A percentile compares a stretch with the other conserved stretches of the same genome.
These are phyloP conservation scores for Leersia perrieri DNA, from an alignment of 176 grass and related monocot genomes.

Conservation along the genomic window DNA sequence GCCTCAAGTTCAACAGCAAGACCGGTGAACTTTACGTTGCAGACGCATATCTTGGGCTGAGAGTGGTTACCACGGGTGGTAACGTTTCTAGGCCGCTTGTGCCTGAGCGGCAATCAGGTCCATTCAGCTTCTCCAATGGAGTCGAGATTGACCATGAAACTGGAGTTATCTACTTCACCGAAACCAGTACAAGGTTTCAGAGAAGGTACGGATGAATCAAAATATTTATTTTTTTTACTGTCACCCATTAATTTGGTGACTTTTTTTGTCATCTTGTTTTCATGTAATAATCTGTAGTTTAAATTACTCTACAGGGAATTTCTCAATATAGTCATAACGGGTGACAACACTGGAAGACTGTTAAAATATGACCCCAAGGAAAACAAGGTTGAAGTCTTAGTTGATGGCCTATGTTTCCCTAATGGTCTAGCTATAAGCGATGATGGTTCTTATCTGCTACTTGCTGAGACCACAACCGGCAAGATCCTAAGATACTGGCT, in stretches of 20 bases:
- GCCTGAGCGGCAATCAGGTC: slow-evolving; percentile 3
- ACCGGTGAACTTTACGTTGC: slow-evolving; percentile 52
- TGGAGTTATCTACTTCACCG: slow-evolving; percentile 73
- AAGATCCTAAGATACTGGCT: slow-evolving; percentile 56
- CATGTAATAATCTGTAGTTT: too few species aligned
- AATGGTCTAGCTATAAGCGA: slow-evolving; percentile 60
- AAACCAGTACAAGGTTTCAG: slow-evolving; percentile 54
- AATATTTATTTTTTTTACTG: neutral
- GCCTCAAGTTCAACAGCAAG: slow-evolving; percentile 49
- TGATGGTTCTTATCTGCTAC: slow-evolving; percentile 49
- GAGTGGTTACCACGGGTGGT: slow-evolving; percentile 25
- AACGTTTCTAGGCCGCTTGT: slow-evolving; percentile 39
- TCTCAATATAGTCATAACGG: slow-evolving; percentile 44
- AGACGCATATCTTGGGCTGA: slow-evolving; percentile 60
- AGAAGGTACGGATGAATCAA: slow-evolving; percentile 35
- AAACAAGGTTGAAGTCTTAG: slow-evolving; percentile 37
- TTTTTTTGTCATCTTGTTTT: too few species aligned
- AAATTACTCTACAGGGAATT: slow-evolving; percentile 48
- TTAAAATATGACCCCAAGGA: slow-evolving; percentile 50
- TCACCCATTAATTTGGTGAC: neutral
- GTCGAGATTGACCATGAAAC: slow-evolving; percentile 63
- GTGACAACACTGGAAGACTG: slow-evolving; percentile 53
- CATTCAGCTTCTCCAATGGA: slow-evolving; percentile 59
- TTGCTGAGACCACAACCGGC: slow-evolving; percentile 57
- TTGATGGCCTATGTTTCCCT: slow-evolving; percentile 45